Conservation (phyloP, 768 basidiomycete genomes). For the Ephemerocybe angulata region DNA sequence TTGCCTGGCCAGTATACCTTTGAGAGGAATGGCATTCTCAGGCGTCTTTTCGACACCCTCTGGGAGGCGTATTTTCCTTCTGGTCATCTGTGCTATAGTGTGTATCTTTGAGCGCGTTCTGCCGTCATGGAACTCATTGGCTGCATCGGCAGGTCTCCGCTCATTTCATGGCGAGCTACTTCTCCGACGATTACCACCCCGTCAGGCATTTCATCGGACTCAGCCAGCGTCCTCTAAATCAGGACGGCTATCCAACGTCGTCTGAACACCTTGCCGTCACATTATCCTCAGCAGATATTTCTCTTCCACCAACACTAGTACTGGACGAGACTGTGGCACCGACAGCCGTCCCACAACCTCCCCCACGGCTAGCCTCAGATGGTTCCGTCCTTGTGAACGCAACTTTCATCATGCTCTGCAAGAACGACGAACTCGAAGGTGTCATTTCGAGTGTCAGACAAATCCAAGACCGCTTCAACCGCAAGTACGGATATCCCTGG, state of each 20-base stretch:
- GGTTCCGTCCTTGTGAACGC: constrained; percentile 50
- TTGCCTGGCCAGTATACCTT: neutral
- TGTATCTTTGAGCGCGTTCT: neutral
- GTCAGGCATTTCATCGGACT: neutral
- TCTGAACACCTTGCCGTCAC: neutral
- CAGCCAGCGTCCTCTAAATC: neutral
- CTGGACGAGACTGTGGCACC: neutral
- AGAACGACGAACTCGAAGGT: constrained; percentile 50
- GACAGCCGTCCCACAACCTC: neutral
- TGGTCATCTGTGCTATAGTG: neutral
- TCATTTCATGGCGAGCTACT: neutral
- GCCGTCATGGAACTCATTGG: neutral
- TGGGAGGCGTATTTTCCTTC: neutral
- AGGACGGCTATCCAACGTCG: neutral
- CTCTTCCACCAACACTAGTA: neutral
- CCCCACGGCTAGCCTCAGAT: neutral
- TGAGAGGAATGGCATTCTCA: neutral
- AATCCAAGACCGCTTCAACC: constrained; percentile 85
- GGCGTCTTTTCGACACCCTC: neutral
- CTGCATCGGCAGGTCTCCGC: neutral
- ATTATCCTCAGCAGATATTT: neutral
- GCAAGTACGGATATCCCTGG: constrained; percentile 69
- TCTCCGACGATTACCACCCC: constrained; percentile 1
- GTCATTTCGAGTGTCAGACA: constrained; percentile 57
- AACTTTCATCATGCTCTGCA: constrained; percentile 71